Evolutionary conservation across 1,284 basidiomycete species (phyloP).

Genomic region (Stygiomarasmius scandens): DNA sequence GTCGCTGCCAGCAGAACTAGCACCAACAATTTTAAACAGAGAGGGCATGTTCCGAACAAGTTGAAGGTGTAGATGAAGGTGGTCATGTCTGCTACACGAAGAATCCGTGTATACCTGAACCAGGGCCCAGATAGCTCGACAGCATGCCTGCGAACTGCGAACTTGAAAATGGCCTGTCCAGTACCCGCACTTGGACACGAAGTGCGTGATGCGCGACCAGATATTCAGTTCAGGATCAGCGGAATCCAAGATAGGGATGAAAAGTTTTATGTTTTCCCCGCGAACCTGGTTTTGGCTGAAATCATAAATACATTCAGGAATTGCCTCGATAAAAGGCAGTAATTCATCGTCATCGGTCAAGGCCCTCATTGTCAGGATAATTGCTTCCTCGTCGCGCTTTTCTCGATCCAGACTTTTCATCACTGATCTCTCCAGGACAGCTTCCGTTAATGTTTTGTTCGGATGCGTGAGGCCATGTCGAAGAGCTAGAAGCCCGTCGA

Average conservation of each 20-base stretch:
- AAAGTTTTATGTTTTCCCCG: background rate
- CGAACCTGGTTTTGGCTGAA: background rate
- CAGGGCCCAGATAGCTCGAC: too few species aligned
- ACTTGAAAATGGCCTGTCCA: too few species aligned
- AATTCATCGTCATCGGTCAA: background rate
- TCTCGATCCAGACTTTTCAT: background rate
- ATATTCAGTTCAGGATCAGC: background rate
- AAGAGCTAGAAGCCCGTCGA: background rate
- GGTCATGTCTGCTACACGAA: too few species aligned
- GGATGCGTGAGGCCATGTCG: too few species aligned
- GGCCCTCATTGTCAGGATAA: background rate
- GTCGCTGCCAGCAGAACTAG: too few species aligned
- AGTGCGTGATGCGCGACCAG: background rate
- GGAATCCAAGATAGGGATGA: background rate
- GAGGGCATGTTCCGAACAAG: too few species aligned
- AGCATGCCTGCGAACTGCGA: too few species aligned
- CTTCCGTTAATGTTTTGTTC: background rate
- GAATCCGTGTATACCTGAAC: too few species aligned
- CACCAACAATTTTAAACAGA: too few species aligned
- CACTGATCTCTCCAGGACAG: background rate
- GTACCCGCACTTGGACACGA: too few species aligned
- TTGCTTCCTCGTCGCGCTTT: background rate
- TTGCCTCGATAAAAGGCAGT: background rate
- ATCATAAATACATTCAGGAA: background rate
- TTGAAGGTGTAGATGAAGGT: too few species aligned